A percentile compares a stretch with the other conserved stretches of the same genome.
phyloP scores from a whole-genome alignment of 1,284 basidiomycete genomes.

The Puccinia horiana region DNA sequence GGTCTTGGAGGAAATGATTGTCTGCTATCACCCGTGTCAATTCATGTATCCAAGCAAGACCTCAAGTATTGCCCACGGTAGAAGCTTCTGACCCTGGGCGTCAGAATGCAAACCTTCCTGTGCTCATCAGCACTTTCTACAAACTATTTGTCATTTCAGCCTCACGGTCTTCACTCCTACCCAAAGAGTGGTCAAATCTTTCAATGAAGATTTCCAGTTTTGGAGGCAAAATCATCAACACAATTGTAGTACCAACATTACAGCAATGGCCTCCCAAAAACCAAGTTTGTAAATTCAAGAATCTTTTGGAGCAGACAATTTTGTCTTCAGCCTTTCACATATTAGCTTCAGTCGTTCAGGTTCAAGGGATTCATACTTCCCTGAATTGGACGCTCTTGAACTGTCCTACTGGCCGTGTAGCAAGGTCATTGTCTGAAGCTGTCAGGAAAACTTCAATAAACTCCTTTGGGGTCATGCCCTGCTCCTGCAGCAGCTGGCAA shows the following conservation, averaged over 20 bases:
- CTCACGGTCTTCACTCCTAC: conserved; percentile 32
- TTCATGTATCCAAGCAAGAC: too few species aligned
- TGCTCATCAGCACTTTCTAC: conserved; percentile 21
- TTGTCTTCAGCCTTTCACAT: conserved; percentile 17
- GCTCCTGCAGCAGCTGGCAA: too few species aligned
- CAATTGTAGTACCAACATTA: conserved; percentile 11
- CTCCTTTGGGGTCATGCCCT: too few species aligned
- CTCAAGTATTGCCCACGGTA: too few species aligned
- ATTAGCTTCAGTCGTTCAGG: conserved; percentile 2
- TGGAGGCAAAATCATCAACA: conserved; percentile 12
- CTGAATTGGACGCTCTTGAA: conserved; percentile 16
- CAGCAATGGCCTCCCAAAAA: conserved; percentile 23
- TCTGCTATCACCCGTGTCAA: too few species aligned
- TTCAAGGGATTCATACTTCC: neutral
- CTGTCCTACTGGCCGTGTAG: conserved; percentile 24
- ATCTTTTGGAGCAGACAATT: neutral
- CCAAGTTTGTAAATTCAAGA: conserved; percentile 16
- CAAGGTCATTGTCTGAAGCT: too few species aligned
- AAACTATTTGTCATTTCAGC: conserved; percentile 24
- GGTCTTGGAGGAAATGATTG: too few species aligned
- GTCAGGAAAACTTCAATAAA: too few species aligned
- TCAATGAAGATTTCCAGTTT: conserved; percentile 7
- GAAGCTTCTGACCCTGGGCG: neutral
- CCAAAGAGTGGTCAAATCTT: conserved; percentile 20
- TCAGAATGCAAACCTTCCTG: conserved; percentile 1